phyloP scores from a whole-genome alignment of 2,329 filamentous ascomycete species.

The Xylariales sp. region DNA sequence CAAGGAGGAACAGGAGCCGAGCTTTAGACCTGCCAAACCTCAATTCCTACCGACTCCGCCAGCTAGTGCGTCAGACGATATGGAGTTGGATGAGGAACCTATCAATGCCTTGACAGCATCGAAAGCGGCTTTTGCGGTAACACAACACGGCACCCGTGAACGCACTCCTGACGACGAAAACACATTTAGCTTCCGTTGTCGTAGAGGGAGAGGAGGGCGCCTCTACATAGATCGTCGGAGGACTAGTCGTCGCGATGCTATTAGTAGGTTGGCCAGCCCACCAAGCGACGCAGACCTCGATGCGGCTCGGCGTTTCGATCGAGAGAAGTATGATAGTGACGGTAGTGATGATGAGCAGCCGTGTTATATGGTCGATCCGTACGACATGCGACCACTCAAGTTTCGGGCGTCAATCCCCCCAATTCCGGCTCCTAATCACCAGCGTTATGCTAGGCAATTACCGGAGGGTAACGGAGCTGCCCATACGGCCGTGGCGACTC shows the following conservation, averaged over 20 bases:
- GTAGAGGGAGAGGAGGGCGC: conserved; percentile 78
- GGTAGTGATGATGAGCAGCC: conserved; percentile 72
- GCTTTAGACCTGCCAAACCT: conserved; percentile 68
- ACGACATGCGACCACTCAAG: conserved; percentile 53
- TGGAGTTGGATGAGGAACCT: conserved; percentile 48
- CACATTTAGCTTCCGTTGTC: conserved; percentile 70
- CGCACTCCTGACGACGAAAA: conserved; percentile 33
- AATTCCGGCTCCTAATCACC: conserved; percentile 21
- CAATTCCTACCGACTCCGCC: conserved; percentile 66
- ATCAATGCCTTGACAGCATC: conserved; percentile 14
- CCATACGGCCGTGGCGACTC: conserved; percentile 14
- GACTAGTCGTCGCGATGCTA: conserved; percentile 2
- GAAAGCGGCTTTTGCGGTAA: conserved; percentile 42
- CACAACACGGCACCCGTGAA: not conserved
- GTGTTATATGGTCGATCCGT: conserved; percentile 72
- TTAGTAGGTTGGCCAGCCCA: conserved; percentile 18
- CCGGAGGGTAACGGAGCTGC: conserved; percentile 26
- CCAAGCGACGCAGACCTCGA: conserved; percentile 22
- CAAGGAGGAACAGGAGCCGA: conserved; percentile 57
- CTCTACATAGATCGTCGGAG: conserved; percentile 79
- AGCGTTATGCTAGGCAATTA: conserved; percentile 31
- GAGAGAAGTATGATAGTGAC: conserved; percentile 87
- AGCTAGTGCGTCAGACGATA: conserved; percentile 50
- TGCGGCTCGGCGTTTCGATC: conserved; percentile 47
- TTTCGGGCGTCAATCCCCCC: conserved; percentile 57